These are phyloP conservation scores for Salvia miltiorrhiza DNA, from an alignment of 257 asterid species.

Conservation along the genomic window DNA sequence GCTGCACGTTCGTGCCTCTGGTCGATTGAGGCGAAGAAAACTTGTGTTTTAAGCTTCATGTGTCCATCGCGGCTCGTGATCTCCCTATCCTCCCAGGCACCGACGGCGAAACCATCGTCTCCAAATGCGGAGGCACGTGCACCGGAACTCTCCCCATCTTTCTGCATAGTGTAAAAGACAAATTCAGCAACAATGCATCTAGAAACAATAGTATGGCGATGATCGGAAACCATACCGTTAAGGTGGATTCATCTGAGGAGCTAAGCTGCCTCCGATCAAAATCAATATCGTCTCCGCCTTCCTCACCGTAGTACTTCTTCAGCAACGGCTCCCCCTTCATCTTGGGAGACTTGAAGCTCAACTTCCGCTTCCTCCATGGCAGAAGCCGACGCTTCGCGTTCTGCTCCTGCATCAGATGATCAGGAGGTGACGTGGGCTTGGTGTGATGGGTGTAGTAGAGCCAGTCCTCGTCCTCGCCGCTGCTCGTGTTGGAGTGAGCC, in stretches of 20 bases:
- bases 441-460: slow-evolving; percentile 39
- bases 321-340: slow-evolving; percentile 73
- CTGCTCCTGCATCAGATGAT: slow-evolving; percentile 27
- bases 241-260: slow-evolving; percentile 64
- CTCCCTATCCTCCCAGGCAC: slow-evolving; percentile 74
- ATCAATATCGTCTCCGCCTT: slow-evolving; percentile 92
- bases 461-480: slow-evolving; percentile 66
- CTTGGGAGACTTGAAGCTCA: slow-evolving; percentile 62
- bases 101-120: slow-evolving; percentile 67
- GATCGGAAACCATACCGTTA: slow-evolving; percentile 36
- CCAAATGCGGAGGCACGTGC: slow-evolving; percentile 51
- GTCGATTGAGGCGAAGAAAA: slow-evolving; percentile 83
- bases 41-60: slow-evolving; percentile 61
- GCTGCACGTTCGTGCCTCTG: slow-evolving; percentile 84
- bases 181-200: neutral
- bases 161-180: neutral
- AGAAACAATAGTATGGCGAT: neutral
- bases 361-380: slow-evolving; percentile 79
- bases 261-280: slow-evolving; percentile 84
- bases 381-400: slow-evolving; percentile 52
- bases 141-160: slow-evolving; percentile 31
- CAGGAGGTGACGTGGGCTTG: slow-evolving; percentile 22
- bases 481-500: slow-evolving; percentile 35
- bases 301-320: slow-evolving; percentile 65
- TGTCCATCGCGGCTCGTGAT: slow-evolving; percentile 71